Base-by-base conservation (phyloP, 2,329 filamentous ascomycete genomes). In the Biscogniauxia mediterranea region DNA sequence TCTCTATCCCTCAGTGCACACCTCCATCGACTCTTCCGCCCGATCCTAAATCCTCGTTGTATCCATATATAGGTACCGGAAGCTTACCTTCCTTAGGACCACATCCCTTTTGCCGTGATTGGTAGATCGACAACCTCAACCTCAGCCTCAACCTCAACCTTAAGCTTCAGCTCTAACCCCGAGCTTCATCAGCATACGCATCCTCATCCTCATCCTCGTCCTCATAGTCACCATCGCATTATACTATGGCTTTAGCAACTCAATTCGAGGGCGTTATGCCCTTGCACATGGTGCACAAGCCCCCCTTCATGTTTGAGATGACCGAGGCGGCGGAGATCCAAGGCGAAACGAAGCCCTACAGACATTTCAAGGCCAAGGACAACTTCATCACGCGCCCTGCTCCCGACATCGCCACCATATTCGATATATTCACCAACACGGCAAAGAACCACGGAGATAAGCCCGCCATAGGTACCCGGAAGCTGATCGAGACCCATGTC, bases 271-370 rank as follows among this genome's bases (percentile, higher is more conserved):
- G 80, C 66, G 74, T 80, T 26, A 77, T 81, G 72, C 84, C 84
- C 64, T 73, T 86, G 64, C 77, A 81, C 70, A 84, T 85, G 77
- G 80, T 84, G 70, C 88, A 89, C 77, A 86, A 87, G 75, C 84
- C 87, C 38, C 91, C 92, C 15, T 94, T 89, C 80, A 89, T 89
- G 60, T 80, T 93, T 71, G 90, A 95, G 70, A 86, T 84, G 11
- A 80, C 89, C 17, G 90, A 88, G 70, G 85, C 81, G 66, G 78
- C 87, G 72, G 87, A 88, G 68, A 83, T 90, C 63, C 82, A 89
- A 5, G 92, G 92, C 79, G 92, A 97, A 81, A 94, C 93, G 55
- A 88, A 92, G 66, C 92, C 93, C 49, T 89, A 91, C 69, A 86
- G 92, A 61, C 88, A 96, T 74, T 81, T 85, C 59, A 81, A 82